phyloP scores from a whole-genome alignment of 768 basidiomycete species.

The Royoungia palumana region DNA sequence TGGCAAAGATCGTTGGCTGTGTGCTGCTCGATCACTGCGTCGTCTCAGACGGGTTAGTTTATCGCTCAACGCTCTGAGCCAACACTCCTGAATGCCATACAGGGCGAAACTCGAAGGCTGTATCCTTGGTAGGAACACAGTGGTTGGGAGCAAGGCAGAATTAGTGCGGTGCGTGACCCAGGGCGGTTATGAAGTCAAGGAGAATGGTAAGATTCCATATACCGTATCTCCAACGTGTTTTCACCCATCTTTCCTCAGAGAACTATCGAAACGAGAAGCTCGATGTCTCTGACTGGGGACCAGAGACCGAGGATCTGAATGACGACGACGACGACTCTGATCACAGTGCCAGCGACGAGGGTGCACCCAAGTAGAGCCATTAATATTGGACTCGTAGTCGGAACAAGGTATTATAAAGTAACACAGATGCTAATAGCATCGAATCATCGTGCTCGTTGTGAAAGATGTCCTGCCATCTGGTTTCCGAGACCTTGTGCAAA shows the following conservation, averaged over 20 bases:
- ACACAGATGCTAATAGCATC: neutral
- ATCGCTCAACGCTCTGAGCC: neutral
- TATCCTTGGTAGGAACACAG: constrained; percentile 72
- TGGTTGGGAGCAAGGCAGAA: constrained; percentile 66
- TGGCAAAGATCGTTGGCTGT: constrained; percentile 79
- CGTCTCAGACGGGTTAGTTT: constrained; percentile 72
- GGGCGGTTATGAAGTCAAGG: constrained; percentile 69
- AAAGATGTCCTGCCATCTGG: constrained; percentile 54
- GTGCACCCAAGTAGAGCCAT: constrained; percentile 1
- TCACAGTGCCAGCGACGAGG: constrained; percentile 10
- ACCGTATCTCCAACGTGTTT: neutral
- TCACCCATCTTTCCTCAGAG: constrained; percentile 36
- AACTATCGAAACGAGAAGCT: constrained; percentile 53
- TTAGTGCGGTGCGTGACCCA: constrained; percentile 68
- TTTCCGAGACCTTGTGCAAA: constrained; percentile 83
- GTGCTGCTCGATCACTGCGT: constrained; percentile 88
- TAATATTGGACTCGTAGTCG: neutral
- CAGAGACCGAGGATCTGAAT: constrained; percentile 27
- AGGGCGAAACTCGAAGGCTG: constrained; percentile 78
- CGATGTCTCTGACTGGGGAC: constrained; percentile 55
- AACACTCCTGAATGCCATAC: constrained; percentile 6
- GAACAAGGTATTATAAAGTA: constrained; percentile 2
- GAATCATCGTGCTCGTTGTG: constrained; percentile 21
- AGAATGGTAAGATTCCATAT: constrained; percentile 47
- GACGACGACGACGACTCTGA: constrained; percentile 21